Evolutionary conservation across 2,329 filamentous ascomycete species (phyloP).

Genomic region (Diaporthe ilicicola): DNA sequence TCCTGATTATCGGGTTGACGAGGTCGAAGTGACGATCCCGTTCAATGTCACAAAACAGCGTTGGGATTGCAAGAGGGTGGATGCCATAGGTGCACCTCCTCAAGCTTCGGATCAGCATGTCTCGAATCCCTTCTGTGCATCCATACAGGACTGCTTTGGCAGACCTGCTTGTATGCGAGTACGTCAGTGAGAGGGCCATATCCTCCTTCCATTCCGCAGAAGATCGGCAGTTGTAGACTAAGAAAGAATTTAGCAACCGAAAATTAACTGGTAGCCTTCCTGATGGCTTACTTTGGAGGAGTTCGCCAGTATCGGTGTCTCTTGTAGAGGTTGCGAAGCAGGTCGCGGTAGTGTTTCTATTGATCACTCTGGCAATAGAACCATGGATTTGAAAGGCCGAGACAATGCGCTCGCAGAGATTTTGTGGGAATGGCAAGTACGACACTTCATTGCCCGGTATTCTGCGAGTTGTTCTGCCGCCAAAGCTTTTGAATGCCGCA

Average conservation of each 20-base stretch:
- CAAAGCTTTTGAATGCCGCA: neutral
- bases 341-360: slow-evolving; percentile 6
- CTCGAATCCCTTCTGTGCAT: neutral
- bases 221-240: slow-evolving; percentile 18
- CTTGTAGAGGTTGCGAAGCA: neutral
- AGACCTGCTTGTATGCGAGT: neutral
- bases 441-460: neutral
- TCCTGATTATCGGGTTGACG: neutral
- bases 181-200: slow-evolving; percentile 7
- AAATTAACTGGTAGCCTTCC: neutral
- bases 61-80: neutral
- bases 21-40: slow-evolving; percentile 7
- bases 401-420: neutral
- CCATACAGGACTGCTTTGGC: slow-evolving; percentile 7
- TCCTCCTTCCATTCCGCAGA: neutral
- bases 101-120: neutral
- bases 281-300: neutral
- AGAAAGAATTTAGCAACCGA: neutral
- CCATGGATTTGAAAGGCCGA: neutral
- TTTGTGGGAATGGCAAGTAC: neutral
- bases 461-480: neutral
- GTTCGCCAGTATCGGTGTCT: neutral
- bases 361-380: slow-evolving; percentile 14
- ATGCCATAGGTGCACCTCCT: neutral
- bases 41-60: slow-evolving; percentile 30